Conservation (phyloP, 2,329 filamentous ascomycete genomes). For the Clonostachys sp. region DNA sequence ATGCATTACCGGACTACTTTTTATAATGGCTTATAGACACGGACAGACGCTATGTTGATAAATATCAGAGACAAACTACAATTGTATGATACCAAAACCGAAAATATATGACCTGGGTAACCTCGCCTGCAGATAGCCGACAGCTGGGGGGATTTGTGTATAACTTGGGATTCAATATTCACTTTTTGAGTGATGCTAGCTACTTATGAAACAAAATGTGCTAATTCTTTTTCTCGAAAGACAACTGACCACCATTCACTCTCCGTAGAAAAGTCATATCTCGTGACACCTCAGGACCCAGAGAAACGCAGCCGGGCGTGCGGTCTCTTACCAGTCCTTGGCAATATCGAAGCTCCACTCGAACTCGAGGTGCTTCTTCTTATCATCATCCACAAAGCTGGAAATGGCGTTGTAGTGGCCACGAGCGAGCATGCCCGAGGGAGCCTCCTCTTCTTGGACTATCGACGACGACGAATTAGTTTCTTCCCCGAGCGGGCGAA, state of each 20-base stretch:
- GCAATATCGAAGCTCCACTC: slow-evolving; percentile 95
- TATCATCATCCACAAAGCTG: slow-evolving; percentile 93
- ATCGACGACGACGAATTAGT: slow-evolving; percentile 5
- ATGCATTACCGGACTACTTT: slow-evolving; percentile 66
- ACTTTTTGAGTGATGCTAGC: no score
- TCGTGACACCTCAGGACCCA: neutral
- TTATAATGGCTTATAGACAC: slow-evolving; percentile 34
- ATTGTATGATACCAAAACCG: no score
- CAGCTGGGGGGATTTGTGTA: no score
- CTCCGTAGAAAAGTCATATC: neutral
- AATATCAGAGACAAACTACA: no score
- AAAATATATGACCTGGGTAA: no score
- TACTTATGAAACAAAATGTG: no score
- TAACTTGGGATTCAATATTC: no score
- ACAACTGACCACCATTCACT: neutral
- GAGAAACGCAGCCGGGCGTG: neutral
- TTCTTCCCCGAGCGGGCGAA: no score
- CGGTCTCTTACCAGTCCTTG: slow-evolving; percentile 76
- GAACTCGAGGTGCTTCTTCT: slow-evolving; percentile 84
- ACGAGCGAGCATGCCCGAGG: slow-evolving; percentile 82
- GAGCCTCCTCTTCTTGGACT: slow-evolving; percentile 92
- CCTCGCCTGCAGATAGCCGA: no score
- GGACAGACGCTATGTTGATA: no score
- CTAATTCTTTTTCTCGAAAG: no score
- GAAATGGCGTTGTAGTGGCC: slow-evolving; percentile 88